Evolutionary conservation across 2,329 filamentous ascomycete species (phyloP).

Genomic region (Aspergillus fischeri): DNA sequence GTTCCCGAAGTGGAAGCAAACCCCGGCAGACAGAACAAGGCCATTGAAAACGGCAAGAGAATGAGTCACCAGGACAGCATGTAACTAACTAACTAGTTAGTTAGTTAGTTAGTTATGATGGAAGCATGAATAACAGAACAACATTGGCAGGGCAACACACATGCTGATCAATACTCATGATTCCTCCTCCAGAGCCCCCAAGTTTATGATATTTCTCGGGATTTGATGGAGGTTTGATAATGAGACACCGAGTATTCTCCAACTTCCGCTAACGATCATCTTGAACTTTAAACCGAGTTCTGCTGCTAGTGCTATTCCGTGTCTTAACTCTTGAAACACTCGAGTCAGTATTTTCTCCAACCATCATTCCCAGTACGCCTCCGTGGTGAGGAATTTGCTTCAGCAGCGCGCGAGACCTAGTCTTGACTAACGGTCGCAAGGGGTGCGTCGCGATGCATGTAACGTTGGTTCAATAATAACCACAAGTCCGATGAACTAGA

Average conservation of each 20-base stretch:
- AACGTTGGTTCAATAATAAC: background rate
- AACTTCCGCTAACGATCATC: background rate
- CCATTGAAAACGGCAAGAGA: background rate
- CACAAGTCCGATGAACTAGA: background rate
- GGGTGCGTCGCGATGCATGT: background rate
- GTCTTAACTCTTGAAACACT: background rate
- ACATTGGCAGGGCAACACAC: background rate
- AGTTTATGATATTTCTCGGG: background rate
- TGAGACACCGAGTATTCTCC: background rate
- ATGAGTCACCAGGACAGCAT: background rate
- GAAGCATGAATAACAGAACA: background rate
- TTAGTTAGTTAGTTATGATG: too few relatives aligned
- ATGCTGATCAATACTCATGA: background rate
- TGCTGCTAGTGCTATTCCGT: background rate
- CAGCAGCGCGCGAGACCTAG: background rate
- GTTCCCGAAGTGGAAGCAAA: background rate
- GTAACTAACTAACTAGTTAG: too few relatives aligned
- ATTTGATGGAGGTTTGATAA: background rate
- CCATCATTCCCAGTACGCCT: background rate
- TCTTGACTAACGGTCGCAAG: background rate
- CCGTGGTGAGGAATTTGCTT: background rate
- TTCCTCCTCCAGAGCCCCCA: background rate
- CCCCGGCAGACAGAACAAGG: background rate
- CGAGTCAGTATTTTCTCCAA: background rate
- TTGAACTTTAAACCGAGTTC: background rate